phyloP scores from a whole-genome alignment of 2,329 filamentous ascomycete genomes.

The Fusarium metavorans region DNA sequence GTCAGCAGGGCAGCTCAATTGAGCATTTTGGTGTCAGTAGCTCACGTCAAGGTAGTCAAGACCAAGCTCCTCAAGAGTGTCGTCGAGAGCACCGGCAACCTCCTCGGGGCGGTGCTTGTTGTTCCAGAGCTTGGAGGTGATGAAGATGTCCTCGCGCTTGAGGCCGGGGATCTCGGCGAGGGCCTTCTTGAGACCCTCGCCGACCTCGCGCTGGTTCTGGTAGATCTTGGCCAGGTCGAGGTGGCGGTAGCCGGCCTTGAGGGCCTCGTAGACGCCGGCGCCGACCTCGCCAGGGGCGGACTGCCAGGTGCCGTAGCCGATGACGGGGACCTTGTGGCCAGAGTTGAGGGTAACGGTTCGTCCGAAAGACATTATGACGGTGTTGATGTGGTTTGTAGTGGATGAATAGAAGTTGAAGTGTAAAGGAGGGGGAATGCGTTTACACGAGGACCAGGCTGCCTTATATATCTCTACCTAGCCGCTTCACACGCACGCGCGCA shows the following conservation, averaged over 20 bases:
- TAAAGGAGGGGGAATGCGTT: neutral
- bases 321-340: slow-evolving; percentile 73
- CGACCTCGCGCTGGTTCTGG: slow-evolving; percentile 73
- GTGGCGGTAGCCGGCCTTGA: slow-evolving; percentile 74
- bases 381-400: neutral
- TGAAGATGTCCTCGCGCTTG: slow-evolving; percentile 67
- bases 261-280: slow-evolving; percentile 72
- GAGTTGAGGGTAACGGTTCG: slow-evolving; percentile 70
- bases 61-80: slow-evolving; percentile 66
- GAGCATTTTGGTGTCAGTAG: neutral
- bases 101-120: slow-evolving; percentile 71
- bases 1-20: neutral
- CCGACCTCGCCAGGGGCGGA: slow-evolving; percentile 73
- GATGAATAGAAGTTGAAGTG: neutral
- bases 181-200: slow-evolving; percentile 64
- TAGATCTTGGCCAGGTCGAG: slow-evolving; percentile 68
- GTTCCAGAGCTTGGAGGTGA: slow-evolving; percentile 76
- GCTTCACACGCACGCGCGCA: slow-evolving; percentile 1
- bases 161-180: slow-evolving; percentile 62
- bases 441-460: neutral
- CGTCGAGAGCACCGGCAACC: slow-evolving; percentile 67
- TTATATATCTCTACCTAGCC: slow-evolving; percentile 24
- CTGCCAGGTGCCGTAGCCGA: slow-evolving; percentile 76
- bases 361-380: slow-evolving; percentile 65
- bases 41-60: slow-evolving; percentile 68